These are phyloP conservation scores for Syzygium syzygioides DNA, from an alignment of 441 rosid genomes.

Conservation along the genomic window DNA sequence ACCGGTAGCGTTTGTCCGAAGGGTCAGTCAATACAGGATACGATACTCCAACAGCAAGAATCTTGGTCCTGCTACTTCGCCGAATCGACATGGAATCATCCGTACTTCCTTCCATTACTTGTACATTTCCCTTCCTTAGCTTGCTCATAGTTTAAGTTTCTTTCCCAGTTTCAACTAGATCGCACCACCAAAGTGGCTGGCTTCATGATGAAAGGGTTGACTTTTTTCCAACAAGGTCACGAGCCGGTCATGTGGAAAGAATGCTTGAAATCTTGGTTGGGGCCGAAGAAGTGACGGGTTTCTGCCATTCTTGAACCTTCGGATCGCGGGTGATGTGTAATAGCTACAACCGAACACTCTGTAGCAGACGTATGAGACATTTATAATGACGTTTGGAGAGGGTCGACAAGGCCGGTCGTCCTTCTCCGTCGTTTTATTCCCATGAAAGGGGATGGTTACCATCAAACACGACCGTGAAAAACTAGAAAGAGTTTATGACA, in stretches of 20 bases:
- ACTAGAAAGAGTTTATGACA: too few relatives aligned
- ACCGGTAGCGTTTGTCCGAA: background rate
- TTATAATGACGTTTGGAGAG: background rate
- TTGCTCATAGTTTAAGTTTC: background rate
- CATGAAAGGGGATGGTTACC: background rate
- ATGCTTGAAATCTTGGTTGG: background rate
- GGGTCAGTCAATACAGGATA: background rate
- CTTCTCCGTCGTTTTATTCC: background rate
- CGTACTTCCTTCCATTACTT: background rate
- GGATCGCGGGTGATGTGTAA: background rate
- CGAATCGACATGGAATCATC: background rate
- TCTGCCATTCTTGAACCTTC: background rate
- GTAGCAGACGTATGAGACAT: background rate
- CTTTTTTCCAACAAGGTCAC: background rate
- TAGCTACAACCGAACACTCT: background rate
- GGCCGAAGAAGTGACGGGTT: background rate
- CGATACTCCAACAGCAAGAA: background rate
- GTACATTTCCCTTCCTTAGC: background rate
- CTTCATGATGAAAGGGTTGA: background rate
- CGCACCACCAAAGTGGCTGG: background rate
- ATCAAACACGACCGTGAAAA: background rate
- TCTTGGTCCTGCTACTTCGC: background rate
- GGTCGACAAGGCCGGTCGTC: fast-evolving
- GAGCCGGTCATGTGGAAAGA: background rate
- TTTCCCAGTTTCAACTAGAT: background rate